These are phyloP conservation scores for Cladophialophora psammophila DNA, from an alignment of 2,329 filamentous ascomycete species.

Conservation along the genomic window DNA sequence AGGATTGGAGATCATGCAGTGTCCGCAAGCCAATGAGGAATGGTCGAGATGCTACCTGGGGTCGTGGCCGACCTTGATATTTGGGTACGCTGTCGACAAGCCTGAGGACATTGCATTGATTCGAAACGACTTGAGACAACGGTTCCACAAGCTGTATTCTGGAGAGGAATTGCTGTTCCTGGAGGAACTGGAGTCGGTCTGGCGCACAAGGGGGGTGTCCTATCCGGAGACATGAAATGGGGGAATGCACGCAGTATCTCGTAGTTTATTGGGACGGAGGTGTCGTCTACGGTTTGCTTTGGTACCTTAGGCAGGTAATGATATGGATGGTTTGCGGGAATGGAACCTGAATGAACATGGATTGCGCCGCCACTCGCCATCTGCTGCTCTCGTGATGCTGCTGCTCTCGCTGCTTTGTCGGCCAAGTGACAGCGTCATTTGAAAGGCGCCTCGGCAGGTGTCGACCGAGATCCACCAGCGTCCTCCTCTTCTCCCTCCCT, in stretches of 20 bases:
- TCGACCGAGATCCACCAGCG: background rate
- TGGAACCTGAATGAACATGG: no score
- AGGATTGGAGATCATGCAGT: constrained; percentile 30
- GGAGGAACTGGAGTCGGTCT: constrained; percentile 29
- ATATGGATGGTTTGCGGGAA: no score
- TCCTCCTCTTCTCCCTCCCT: background rate
- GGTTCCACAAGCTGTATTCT: constrained; percentile 22
- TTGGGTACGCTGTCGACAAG: constrained; percentile 32
- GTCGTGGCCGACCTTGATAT: constrained; percentile 33
- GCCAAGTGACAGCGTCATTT: background rate
- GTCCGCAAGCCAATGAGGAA: constrained; percentile 27
- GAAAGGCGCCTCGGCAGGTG: background rate
- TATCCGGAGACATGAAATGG: background rate
- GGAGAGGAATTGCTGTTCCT: constrained; percentile 28
- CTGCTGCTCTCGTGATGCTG: no score
- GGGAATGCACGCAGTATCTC: background rate
- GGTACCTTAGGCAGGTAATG: no score
- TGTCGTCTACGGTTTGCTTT: no score
- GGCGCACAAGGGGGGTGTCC: constrained; percentile 25
- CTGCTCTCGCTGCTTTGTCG: background rate
- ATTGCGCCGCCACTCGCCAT: no score
- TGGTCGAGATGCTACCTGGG: constrained; percentile 34
- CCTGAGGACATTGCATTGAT: constrained; percentile 27
- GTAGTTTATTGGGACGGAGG: background rate
- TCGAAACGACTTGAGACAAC: constrained; percentile 23